These are phyloP conservation scores for Babesia ovis DNA, from an alignment of 169 alveolate genomes.

Conservation along the genomic window DNA sequence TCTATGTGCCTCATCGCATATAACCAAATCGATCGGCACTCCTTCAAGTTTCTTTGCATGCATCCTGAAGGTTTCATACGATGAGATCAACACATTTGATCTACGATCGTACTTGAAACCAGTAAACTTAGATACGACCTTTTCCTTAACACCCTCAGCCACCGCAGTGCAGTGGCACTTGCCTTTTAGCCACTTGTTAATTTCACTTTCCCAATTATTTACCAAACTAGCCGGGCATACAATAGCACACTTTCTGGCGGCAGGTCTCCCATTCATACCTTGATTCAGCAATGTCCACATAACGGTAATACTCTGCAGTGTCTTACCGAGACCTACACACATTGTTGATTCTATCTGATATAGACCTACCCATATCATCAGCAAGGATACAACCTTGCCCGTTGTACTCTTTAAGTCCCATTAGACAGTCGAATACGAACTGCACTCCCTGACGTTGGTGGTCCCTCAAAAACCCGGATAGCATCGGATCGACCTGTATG, in stretches of 20 bases:
- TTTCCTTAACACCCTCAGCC: constrained; percentile 85
- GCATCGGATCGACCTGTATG: constrained; percentile 78
- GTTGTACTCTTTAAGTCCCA: constrained; percentile 86
- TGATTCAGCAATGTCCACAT: constrained; percentile 87
- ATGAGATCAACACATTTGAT: constrained; percentile 84
- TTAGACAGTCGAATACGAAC: constrained; percentile 88
- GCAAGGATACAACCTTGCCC: constrained; percentile 91
- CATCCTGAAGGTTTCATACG: constrained; percentile 90
- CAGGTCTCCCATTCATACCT: constrained; percentile 83
- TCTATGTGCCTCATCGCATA: constrained; percentile 96
- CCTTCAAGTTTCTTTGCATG: constrained; percentile 83
- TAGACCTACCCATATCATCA: constrained; percentile 87
- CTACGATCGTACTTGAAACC: constrained; percentile 84
- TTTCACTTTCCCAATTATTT: constrained; percentile 91
- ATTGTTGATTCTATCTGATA: not conserved
- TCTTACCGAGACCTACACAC: constrained; percentile 84
- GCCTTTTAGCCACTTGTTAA: constrained; percentile 90
- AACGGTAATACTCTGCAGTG: constrained; percentile 86
- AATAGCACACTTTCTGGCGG: constrained; percentile 87
- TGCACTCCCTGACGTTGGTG: constrained; percentile 89
- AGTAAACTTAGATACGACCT: constrained; percentile 84
- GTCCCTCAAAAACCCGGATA: constrained; percentile 78
- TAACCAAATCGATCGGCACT: constrained; percentile 89
- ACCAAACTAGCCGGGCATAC: constrained; percentile 92
- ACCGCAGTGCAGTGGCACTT: constrained; percentile 86